Percentiles rank a stretch among this genome's conserved stretches.
These are phyloP conservation scores for Apodospora peruviana DNA, from an alignment of 495 filamentous ascomycete genomes.

Conservation along the genomic window DNA sequence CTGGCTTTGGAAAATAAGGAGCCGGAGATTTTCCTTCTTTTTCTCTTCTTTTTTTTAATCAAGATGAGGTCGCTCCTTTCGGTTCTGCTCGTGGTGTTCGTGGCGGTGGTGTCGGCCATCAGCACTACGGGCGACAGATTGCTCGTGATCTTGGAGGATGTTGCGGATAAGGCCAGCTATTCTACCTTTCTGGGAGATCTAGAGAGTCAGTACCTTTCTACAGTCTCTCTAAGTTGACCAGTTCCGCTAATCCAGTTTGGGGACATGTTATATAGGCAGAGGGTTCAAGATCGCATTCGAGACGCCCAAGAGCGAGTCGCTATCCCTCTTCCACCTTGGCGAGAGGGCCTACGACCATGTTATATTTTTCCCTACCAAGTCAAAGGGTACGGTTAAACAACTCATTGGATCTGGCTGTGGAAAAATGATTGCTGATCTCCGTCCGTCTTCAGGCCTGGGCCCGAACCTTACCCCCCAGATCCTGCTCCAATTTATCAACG, in stretches of 20 bases:
- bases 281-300: constrained; percentile 77
- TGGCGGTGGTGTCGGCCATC: constrained; percentile 63
- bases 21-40: constrained; percentile 20
- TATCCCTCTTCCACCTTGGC: constrained; percentile 81
- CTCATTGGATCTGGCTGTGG: neutral
- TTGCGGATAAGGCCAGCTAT: constrained; percentile 69
- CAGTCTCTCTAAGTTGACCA: neutral
- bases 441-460: constrained; percentile 59
- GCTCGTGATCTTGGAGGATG: constrained; percentile 81
- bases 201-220: constrained; percentile 50
- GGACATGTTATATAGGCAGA: constrained; percentile 58
- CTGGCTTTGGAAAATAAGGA: neutral
- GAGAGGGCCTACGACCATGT: constrained; percentile 88
- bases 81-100: constrained; percentile 58
- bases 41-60: constrained; percentile 21
- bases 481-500: constrained; percentile 86
- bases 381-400: constrained; percentile 62
- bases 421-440: neutral
- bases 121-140: constrained; percentile 78
- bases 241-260: constrained; percentile 11
- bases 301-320: constrained; percentile 76
- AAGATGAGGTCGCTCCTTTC: constrained; percentile 73
- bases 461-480: constrained; percentile 79
- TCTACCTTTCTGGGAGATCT: constrained; percentile 78
- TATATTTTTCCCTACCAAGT: constrained; percentile 77